A percentile compares a stretch with the other conserved stretches of the same genome.
Conservation (phyloP, 768 basidiomycete species). For the Tubosaeta sp. region DNA sequence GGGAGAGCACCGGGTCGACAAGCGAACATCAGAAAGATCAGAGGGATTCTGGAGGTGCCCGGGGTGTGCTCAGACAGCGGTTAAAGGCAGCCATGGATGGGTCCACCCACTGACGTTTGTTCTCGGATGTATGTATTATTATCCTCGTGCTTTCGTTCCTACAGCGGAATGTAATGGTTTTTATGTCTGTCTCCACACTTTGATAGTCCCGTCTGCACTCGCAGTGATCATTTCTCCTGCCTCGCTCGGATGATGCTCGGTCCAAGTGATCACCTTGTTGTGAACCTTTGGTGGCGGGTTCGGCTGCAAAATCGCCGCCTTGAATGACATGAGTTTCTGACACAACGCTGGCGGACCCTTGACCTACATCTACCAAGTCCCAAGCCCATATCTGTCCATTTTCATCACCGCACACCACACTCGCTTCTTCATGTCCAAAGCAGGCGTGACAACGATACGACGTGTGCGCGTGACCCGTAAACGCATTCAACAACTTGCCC, state of each 20-base stretch:
- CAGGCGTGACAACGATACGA: constrained; percentile 77
- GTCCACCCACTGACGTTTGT: constrained; percentile 14
- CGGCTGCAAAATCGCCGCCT: constrained; percentile 70
- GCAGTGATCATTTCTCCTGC: constrained; percentile 83
- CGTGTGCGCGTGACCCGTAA: constrained; percentile 69
- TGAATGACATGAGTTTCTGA: constrained; percentile 3
- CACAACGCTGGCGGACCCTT: neutral
- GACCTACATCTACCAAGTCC: constrained; percentile 84
- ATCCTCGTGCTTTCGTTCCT: neutral
- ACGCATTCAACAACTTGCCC: constrained; percentile 83
- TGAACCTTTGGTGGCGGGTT: constrained; percentile 78
- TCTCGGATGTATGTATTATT: constrained; percentile 19
- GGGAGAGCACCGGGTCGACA: constrained; percentile 26
- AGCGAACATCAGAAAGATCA: constrained; percentile 17
- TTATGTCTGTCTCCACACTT: constrained; percentile 70
- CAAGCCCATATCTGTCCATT: constrained; percentile 86
- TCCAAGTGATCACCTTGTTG: constrained; percentile 84
- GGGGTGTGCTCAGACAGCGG: constrained; percentile 25
- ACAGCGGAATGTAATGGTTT: neutral
- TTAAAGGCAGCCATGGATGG: constrained; percentile 30
- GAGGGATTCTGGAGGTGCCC: constrained; percentile 14
- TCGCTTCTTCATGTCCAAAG: constrained; percentile 81
- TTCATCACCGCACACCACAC: constrained; percentile 86
- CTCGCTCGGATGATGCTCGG: constrained; percentile 83
- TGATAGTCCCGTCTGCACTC: constrained; percentile 87